phyloP scores from a whole-genome alignment of 139 green algal genomes.

The Parachlorella kessleri region DNA sequence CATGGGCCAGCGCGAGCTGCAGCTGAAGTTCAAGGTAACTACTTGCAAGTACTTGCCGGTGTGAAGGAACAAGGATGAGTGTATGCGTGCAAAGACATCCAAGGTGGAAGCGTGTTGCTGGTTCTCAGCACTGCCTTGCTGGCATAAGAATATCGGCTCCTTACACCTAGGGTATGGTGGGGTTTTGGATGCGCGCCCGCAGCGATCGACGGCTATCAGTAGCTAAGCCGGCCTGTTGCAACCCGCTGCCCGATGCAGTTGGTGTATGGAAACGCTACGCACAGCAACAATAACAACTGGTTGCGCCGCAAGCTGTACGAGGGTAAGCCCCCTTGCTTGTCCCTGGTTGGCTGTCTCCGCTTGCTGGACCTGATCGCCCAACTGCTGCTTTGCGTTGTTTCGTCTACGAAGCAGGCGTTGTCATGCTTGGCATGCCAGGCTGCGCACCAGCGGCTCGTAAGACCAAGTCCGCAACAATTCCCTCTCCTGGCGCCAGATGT shows the following conservation, averaged over 20 bases:
- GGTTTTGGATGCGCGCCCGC: neutral
- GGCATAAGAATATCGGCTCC: neutral
- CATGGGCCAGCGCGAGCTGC: constrained; percentile 34
- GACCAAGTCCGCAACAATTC: too few species aligned
- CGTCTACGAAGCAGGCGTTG: too few species aligned
- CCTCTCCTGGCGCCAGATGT: too few species aligned
- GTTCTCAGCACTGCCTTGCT: neutral
- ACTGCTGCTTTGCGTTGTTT: too few species aligned
- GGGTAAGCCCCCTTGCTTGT: too few species aligned
- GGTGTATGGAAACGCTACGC: constrained; percentile 20
- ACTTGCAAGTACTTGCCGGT: too few species aligned
- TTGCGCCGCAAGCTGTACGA: constrained; percentile 34
- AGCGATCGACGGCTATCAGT: neutral
- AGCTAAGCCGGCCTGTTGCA: neutral
- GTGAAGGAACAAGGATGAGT: too few species aligned
- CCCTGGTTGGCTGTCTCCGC: too few species aligned
- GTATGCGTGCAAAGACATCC: too few species aligned
- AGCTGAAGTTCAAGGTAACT: constrained; percentile 22
- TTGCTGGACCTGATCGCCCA: too few species aligned
- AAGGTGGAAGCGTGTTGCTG: neutral
- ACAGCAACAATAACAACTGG: constrained; percentile 43
- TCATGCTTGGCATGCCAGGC: too few species aligned
- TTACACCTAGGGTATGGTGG: neutral
- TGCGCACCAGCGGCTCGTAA: too few species aligned
- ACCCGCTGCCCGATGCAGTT: neutral